Conservation (phyloP, 2,329 filamentous ascomycete species). For the Venturia asperata region DNA sequence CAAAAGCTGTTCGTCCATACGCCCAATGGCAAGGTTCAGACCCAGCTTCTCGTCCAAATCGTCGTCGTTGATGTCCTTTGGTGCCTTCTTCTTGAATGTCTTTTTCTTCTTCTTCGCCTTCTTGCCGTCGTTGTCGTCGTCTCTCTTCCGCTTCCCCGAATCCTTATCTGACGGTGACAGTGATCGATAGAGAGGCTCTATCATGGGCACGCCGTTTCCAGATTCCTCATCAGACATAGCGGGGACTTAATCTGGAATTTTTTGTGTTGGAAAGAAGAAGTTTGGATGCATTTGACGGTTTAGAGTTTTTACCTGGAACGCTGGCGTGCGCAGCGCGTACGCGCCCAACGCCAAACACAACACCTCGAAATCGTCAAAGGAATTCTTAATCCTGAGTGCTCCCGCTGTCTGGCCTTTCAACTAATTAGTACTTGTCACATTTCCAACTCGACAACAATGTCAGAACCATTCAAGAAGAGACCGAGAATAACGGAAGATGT, state of each 20-base stretch:
- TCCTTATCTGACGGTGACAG: constrained; percentile 26
- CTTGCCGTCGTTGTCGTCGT: constrained; percentile 21
- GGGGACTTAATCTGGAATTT: constrained; percentile 20
- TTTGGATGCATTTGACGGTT: not conserved
- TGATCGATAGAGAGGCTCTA: constrained; percentile 34
- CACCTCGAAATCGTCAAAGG: not conserved
- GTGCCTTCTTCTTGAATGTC: constrained; percentile 51
- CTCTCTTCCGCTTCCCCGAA: constrained; percentile 38
- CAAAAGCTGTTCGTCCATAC: constrained; percentile 75
- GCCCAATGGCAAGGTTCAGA: constrained; percentile 71
- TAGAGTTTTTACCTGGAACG: not conserved
- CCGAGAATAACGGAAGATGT: constrained; percentile 18
- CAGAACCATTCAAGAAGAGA: constrained; percentile 15
- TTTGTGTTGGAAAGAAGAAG: constrained; percentile 21
- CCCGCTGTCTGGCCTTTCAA: not conserved
- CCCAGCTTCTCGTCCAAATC: constrained; percentile 42
- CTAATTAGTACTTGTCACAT: not conserved
- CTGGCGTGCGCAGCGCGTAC: not conserved
- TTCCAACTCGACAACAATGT: not conserved
- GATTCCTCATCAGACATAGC: constrained; percentile 41
- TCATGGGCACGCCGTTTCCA: constrained; percentile 36
- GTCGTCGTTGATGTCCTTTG: constrained; percentile 58
- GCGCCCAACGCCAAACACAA: not conserved
- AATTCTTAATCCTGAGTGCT: constrained; percentile 1
- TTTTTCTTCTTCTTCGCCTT: constrained; percentile 37